Conservation (phyloP, 305 asterid species). For the Petunia hybrid region DNA sequence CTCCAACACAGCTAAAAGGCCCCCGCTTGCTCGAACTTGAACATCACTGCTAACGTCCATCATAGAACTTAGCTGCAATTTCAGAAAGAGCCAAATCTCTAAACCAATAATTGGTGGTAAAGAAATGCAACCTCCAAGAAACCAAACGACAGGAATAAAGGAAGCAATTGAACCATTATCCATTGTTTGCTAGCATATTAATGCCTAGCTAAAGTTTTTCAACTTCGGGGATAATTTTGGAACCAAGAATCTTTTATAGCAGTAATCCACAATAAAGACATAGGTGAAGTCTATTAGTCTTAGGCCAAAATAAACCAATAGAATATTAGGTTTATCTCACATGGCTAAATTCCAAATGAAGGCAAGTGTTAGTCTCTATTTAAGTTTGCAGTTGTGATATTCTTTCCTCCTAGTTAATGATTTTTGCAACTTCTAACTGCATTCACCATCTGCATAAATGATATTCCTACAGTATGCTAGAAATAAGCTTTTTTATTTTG, state of each 20-base stretch:
- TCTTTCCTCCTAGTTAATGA: constrained; percentile 23
- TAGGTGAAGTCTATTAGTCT: constrained; percentile 2
- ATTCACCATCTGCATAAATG: constrained; percentile 14
- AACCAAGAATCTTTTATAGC: not conserved
- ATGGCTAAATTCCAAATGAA: not conserved
- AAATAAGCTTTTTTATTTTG: constrained; percentile 4
- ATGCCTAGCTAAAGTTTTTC: not conserved
- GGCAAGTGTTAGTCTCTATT: not conserved
- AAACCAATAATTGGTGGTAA: not conserved
- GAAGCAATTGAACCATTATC: constrained; percentile 9
- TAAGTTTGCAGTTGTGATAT: constrained; percentile 15
- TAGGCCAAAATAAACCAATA: constrained; percentile 17
- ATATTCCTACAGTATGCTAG: not conserved
- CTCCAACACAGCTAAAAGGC: constrained; percentile 95
- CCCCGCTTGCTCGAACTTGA: constrained; percentile 97
- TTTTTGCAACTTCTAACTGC: constrained; percentile 20
- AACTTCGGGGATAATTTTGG: not conserved
- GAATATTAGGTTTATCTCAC: constrained; percentile 1
- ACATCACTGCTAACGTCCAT: constrained; percentile 90
- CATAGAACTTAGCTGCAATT: constrained; percentile 89
- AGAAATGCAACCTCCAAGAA: constrained; percentile 10
- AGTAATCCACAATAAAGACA: not conserved
- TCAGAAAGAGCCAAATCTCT: constrained; percentile 18
- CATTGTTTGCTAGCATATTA: not conserved
- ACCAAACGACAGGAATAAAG: constrained; percentile 23